Conservation (phyloP, 2,329 filamentous ascomycete species). For the Zalaria obscura region DNA sequence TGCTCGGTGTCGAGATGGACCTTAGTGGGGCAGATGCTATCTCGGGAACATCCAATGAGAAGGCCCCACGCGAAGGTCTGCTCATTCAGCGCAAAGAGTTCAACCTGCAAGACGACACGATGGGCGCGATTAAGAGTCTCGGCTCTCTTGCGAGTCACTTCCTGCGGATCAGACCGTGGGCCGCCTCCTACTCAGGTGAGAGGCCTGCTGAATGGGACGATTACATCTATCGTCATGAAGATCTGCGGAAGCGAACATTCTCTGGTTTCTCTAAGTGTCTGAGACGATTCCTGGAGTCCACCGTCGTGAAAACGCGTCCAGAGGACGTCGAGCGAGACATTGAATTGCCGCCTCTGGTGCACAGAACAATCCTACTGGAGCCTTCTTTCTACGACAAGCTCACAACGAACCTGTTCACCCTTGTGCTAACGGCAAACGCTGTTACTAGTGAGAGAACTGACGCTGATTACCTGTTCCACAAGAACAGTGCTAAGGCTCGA, state of each 20-base stretch:
- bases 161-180: constrained; percentile 66
- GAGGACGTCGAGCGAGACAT: constrained; percentile 54
- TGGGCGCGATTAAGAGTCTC: constrained; percentile 42
- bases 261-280: constrained; percentile 44
- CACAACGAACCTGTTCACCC: constrained; percentile 70
- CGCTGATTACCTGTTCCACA: constrained; percentile 79
- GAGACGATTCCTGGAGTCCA: constrained; percentile 53
- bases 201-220: constrained; percentile 56
- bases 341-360: constrained; percentile 54
- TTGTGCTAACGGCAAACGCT: constrained; percentile 72
- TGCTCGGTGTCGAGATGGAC: constrained; percentile 61
- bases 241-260: constrained; percentile 36
- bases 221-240: constrained; percentile 46
- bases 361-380: constrained; percentile 59
- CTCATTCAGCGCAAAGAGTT: constrained; percentile 28
- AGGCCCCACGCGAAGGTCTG: constrained; percentile 8
- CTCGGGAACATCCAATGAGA: constrained; percentile 3
- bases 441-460: constrained; percentile 77
- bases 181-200: constrained; percentile 35
- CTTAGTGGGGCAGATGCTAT: constrained; percentile 24
- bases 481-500: constrained; percentile 53
- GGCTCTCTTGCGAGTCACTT: constrained; percentile 54
- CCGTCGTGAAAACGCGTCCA: constrained; percentile 69
- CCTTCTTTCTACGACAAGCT: constrained; percentile 77
- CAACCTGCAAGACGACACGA: constrained; percentile 21